Base-by-base conservation (phyloP, 2,329 filamentous ascomycete species). In the Shiraia bambusicola region DNA sequence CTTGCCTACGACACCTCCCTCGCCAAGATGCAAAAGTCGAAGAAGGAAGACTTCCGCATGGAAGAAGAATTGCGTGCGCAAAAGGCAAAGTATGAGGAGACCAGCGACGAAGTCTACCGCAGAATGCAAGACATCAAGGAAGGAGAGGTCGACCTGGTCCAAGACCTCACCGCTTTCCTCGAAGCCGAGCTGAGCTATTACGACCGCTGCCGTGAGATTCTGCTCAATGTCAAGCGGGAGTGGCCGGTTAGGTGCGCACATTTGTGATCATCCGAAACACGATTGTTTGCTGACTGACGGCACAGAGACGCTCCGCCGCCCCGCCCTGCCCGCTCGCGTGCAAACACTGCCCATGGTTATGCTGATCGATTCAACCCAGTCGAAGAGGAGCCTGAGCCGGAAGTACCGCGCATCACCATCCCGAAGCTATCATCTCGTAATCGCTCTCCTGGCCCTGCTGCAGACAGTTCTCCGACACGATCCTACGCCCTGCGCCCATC, bases 71-170 rank as follows among this genome's bases (percentile, higher is more conserved):
- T 95, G 39, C 86, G 92, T 41, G 80, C 83, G 19, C 88, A 93
- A 67, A 95, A 95, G 69, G 87, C 88, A 58, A 97, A 97, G 72
- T 97, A 95, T 63, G 93, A 97, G 65, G 93, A 97, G 73, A 86
- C 88, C 12, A 93, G 81, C 63, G 92, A 97, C 63, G 92, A 97
- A 59, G 91, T 97, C 40, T 80, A 85, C 57, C 82, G 92, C 45
- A 81, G 92, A 40, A 97, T 97, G 93, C 83, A 94, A 70, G 92
- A 97, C 63, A 94, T 97, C 72, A 92, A 93, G 72, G 91, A 96
- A 59, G 81, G 88, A 15, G 92, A 97, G 69, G 78, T 76, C 30
- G 92, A 97, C 50, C 89, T 84, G 60, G 81, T 95, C 29, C 77
- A 80, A 34, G 89, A 95, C 61, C 74, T 97, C 42, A 83, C 83